A percentile compares a stretch with the other conserved stretches of the same genome.
Conservation (phyloP, 371 early-diverging fungal species). For the Chytridium lagenaria region DNA sequence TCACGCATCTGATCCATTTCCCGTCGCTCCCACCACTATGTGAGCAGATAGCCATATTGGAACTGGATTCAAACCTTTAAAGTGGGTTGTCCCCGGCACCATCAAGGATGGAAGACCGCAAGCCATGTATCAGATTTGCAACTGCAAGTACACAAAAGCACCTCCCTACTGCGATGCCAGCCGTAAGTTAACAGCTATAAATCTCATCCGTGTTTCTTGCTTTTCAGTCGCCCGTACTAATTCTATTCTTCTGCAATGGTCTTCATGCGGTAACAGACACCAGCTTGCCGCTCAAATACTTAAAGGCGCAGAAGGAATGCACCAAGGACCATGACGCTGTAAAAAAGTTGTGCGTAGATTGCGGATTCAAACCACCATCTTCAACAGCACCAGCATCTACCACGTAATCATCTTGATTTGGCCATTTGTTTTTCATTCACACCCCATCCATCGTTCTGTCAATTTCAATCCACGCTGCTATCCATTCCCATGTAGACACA, state of each 20-base stretch:
- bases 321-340: conserved; percentile 39
- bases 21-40: not conserved
- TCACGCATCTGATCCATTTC: not conserved
- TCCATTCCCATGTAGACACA: not conserved
- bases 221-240: too few species aligned
- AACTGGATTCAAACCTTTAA: conserved; percentile 47
- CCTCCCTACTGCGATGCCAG: conserved; percentile 51
- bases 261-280: conserved; percentile 32
- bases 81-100: conserved; percentile 44
- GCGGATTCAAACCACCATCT: conserved; percentile 38
- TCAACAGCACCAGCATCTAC: not conserved
- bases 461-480: not conserved
- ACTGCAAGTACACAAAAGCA: conserved; percentile 51
- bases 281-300: conserved; percentile 44
- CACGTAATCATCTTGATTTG: too few species aligned
- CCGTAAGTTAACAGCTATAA: conserved; percentile 42
- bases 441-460: not conserved
- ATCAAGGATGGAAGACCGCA: conserved; percentile 38
- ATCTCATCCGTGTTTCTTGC: too few species aligned
- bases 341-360: conserved; percentile 41
- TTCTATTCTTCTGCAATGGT: not conserved
- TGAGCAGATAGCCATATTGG: conserved; percentile 37
- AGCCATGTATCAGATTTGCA: conserved; percentile 43
- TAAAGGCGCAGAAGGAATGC: conserved; percentile 38
- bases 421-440: not conserved